Percentiles rank a stretch among this genome's conserved stretches.
phyloP scores from a whole-genome alignment of 148 eudicot genomes.

The Rheum nobile region DNA sequence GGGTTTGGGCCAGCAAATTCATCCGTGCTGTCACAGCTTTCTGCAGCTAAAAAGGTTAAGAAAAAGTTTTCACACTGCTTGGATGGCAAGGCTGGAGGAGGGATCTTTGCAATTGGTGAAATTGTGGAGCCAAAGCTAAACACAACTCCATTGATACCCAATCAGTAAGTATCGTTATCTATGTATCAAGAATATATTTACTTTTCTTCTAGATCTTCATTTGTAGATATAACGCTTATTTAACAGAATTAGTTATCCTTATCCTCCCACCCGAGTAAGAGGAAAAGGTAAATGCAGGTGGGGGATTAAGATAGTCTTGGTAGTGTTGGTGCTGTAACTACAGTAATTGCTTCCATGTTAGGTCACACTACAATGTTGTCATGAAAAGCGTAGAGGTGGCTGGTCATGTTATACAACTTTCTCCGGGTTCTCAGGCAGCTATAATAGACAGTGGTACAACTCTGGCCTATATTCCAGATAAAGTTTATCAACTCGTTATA shows the following conservation, averaged over 20 bases:
- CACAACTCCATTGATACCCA: conserved; percentile 50
- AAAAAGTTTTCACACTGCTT: conserved; percentile 89
- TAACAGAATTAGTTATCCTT: not conserved
- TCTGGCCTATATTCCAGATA: conserved; percentile 73
- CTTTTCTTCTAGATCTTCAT: not conserved
- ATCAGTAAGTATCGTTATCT: conserved; percentile 37
- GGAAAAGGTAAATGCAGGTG: not conserved
- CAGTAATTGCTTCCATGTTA: conserved; percentile 20
- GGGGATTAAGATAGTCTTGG: not conserved
- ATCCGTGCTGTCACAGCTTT: conserved; percentile 86
- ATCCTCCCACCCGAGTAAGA: not conserved
- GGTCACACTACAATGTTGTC: conserved; percentile 77
- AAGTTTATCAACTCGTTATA: conserved; percentile 39
- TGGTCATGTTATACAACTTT: conserved; percentile 40
- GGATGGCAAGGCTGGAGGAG: conserved; percentile 72
- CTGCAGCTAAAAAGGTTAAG: conserved; percentile 54
- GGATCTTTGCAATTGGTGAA: conserved; percentile 84
- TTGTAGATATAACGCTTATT: not conserved
- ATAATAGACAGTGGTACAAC: conserved; percentile 94
- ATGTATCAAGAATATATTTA: not conserved
- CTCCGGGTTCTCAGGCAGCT: conserved; percentile 26
- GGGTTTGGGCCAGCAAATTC: conserved; percentile 93
- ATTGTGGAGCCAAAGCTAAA: conserved; percentile 67
- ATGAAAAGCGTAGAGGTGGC: conserved; percentile 67
- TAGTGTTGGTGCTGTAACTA: conserved; percentile 16